phyloP scores from a whole-genome alignment of 306 rosid species.

The Prunus persica region Prunus_persica_NCBIv2 NC_034012.1:18510001-18510500 shows the following conservation, averaged over 20 bases:
- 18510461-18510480: not conserved
- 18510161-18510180: not conserved
- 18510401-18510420: not conserved
- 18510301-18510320: not conserved
- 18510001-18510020: not conserved
- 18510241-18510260: too few relatives aligned
- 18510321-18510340: not conserved
- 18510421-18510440: conserved; percentile 5
- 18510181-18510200: too few relatives aligned
- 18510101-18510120: not conserved
- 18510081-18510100: not conserved
- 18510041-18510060: not conserved
- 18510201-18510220: too few relatives aligned
- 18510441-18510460: not conserved
- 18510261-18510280: not conserved
- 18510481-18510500: not conserved
- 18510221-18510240: too few relatives aligned
- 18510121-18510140: not conserved
- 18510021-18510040: not conserved
- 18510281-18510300: not conserved
- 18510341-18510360: not conserved
- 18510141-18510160: not conserved
- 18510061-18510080: not conserved
- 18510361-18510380: not conserved
- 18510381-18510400: not conserved